Conservation (phyloP, 176 grass and related monocot species). For the Saccharum officinarum region DNA sequence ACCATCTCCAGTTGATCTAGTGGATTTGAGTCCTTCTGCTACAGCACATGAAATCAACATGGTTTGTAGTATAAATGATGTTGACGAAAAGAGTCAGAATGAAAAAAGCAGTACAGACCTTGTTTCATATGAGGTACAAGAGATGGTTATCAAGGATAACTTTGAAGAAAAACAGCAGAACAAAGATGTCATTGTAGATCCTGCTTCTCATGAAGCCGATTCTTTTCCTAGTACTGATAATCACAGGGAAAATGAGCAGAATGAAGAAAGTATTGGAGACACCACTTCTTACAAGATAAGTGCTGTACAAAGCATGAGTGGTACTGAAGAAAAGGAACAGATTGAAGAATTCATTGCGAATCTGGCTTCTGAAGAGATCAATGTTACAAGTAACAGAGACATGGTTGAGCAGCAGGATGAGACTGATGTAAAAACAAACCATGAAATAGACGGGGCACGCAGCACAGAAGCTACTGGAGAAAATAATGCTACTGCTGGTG, state of each 20-base stretch:
- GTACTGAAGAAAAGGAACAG: conserved; percentile 40
- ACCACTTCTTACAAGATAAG: conserved; percentile 15
- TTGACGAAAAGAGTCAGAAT: conserved; percentile 1
- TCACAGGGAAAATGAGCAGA: background rate
- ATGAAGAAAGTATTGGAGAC: background rate
- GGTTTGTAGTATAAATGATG: background rate
- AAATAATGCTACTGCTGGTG: conserved; percentile 15
- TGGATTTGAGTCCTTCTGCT: conserved; percentile 8
- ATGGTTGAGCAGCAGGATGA: conserved; percentile 23
- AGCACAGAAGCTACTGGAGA: conserved; percentile 19
- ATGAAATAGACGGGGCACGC: background rate
- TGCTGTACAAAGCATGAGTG: conserved; percentile 4
- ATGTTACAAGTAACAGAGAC: background rate
- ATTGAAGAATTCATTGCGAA: conserved; percentile 6
- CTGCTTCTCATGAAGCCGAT: background rate
- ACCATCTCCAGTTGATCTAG: conserved; percentile 23
- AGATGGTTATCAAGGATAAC: background rate
- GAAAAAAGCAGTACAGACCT: background rate
- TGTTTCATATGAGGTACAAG: background rate
- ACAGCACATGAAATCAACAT: conserved; percentile 11
- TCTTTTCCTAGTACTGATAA: background rate
- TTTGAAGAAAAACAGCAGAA: conserved; percentile 25
- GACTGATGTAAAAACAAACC: background rate
- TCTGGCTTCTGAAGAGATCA: background rate
- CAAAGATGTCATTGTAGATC: conserved; percentile 2